Conservation (phyloP, 176 grass and related monocot species). For the Pharus latifolius region DNA sequence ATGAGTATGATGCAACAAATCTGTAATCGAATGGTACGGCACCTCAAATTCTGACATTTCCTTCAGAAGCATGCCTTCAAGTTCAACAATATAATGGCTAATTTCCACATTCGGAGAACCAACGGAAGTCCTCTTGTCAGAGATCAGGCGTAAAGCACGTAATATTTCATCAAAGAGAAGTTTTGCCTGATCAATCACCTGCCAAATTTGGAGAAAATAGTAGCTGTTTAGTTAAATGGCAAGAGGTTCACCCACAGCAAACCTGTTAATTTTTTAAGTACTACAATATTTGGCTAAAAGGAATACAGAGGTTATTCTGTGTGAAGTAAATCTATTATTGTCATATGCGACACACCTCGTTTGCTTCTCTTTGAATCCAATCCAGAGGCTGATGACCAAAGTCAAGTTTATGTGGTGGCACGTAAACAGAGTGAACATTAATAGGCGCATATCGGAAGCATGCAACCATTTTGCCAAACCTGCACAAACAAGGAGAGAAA, state of each 20-base stretch:
- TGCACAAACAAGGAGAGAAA: constrained; percentile 32
- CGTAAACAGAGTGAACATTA: constrained; percentile 72
- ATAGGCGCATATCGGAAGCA: constrained; percentile 84
- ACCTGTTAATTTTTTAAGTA: neutral
- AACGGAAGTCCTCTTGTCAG: constrained; percentile 35
- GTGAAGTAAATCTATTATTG: constrained; percentile 28
- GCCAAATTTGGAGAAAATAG: constrained; percentile 20
- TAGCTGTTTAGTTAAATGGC: constrained; percentile 4
- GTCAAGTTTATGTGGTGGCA: constrained; percentile 87
- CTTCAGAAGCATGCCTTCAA: constrained; percentile 61
- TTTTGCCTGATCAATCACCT: constrained; percentile 62
- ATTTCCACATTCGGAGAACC: constrained; percentile 26
- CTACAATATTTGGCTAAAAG: neutral
- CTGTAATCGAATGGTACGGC: neutral
- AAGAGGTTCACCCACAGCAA: constrained; percentile 6
- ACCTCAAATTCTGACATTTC: constrained; percentile 82
- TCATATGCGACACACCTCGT: constrained; percentile 48
- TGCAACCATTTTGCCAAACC: constrained; percentile 82
- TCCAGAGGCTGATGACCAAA: constrained; percentile 73
- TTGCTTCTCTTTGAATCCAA: constrained; percentile 79
- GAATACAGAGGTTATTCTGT: neutral
- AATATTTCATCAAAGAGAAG: constrained; percentile 65
- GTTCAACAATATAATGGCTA: constrained; percentile 49
- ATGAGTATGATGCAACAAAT: constrained; percentile 19
- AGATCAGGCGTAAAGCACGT: constrained; percentile 25